Evolutionary conservation across 2,329 filamentous ascomycete species (phyloP).

Genomic region (Ophiostoma tasmaniense): DNA sequence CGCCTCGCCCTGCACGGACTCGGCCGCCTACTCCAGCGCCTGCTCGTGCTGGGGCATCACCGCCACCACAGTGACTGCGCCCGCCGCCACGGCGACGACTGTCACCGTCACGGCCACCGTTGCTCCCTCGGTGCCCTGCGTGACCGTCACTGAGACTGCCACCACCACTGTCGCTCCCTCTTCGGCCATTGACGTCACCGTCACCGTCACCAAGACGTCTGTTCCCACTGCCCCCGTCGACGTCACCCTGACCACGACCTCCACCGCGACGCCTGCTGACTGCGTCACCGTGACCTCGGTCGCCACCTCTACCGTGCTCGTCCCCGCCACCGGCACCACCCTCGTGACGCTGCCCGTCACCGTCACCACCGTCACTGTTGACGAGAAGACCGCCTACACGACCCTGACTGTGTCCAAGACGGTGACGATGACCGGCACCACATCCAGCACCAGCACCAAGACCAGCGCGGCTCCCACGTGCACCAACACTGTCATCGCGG

Average conservation of each 20-base stretch:
- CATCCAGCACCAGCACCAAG: background rate
- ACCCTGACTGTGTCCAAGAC: slow-evolving; percentile 5
- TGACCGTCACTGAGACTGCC: slow-evolving; percentile 10
- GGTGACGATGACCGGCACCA: background rate
- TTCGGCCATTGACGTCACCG: slow-evolving; percentile 3
- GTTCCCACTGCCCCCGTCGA: background rate
- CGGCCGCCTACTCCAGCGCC: slow-evolving; percentile 23
- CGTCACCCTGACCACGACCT: background rate
- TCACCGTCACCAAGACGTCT: background rate
- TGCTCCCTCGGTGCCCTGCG: background rate
- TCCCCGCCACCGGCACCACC: background rate
- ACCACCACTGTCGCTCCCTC: background rate
- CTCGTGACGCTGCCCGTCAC: slow-evolving; percentile 3
- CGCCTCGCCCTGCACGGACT: slow-evolving; percentile 23
- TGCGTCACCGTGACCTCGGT: background rate
- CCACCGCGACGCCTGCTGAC: background rate
- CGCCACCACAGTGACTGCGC: slow-evolving; percentile 7
- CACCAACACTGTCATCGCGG: slow-evolving; percentile 4
- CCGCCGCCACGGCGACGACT: background rate
- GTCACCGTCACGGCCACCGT: background rate
- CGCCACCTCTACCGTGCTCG: background rate
- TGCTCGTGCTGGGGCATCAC: slow-evolving; percentile 26
- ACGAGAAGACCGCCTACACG: slow-evolving; percentile 1
- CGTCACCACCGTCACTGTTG: background rate
- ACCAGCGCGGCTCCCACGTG: slow-evolving; percentile 4